Evolutionary conservation across 2,329 filamentous ascomycete genomes (phyloP).

Genomic region (Thermoascus crustaceus): DNA sequence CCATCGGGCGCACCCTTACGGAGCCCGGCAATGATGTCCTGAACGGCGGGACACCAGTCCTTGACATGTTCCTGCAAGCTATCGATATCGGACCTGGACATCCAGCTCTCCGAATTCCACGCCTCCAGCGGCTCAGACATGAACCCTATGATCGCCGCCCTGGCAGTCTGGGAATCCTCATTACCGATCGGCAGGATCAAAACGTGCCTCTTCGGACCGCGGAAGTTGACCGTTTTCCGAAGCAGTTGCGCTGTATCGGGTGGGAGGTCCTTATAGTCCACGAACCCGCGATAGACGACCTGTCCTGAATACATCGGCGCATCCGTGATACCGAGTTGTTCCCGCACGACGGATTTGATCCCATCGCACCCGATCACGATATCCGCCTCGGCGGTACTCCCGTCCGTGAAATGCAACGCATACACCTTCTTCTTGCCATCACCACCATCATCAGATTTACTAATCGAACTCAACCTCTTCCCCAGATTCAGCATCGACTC

Average conservation of each 20-base stretch:
- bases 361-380: slow-evolving; percentile 14
- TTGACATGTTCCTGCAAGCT: slow-evolving; percentile 25
- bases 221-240: slow-evolving; percentile 28
- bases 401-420: slow-evolving; percentile 9
- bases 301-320: slow-evolving; percentile 27
- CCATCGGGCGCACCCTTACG: slow-evolving; percentile 22
- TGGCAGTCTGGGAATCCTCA: slow-evolving; percentile 21
- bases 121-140: slow-evolving; percentile 29
- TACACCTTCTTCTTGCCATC: slow-evolving; percentile 1
- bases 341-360: slow-evolving; percentile 13
- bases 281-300: slow-evolving; percentile 31
- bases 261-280: slow-evolving; percentile 25
- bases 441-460: slow-evolving; percentile 2
- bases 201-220: slow-evolving; percentile 24
- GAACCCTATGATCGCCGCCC: slow-evolving; percentile 29
- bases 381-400: slow-evolving; percentile 7
- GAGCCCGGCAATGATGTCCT: slow-evolving; percentile 25
- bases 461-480: slow-evolving; percentile 17
- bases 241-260: slow-evolving; percentile 21
- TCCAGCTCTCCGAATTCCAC: slow-evolving; percentile 30
- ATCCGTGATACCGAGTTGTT: slow-evolving; percentile 18
- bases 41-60: slow-evolving; percentile 26
- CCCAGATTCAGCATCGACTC: slow-evolving; percentile 17
- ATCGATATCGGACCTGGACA: slow-evolving; percentile 25
- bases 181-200: slow-evolving; percentile 32